phyloP scores from a whole-genome alignment of 306 rosid genomes.

The Ammopiptanthus mongolicus region DNA sequence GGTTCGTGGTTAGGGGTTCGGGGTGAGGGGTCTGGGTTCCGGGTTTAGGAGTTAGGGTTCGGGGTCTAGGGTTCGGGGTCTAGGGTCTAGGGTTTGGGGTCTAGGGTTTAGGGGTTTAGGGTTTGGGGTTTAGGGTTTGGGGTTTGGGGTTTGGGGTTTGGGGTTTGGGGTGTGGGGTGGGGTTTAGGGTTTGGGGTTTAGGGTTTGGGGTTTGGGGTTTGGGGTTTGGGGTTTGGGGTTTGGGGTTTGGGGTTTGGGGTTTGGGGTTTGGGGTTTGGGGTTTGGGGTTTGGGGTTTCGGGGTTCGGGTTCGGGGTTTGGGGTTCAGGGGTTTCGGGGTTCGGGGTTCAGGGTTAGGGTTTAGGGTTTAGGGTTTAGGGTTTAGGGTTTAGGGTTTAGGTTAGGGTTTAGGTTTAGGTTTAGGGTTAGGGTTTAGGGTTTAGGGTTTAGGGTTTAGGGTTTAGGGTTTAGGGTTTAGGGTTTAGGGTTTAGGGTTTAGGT shows the following conservation, averaged over 20 bases:
- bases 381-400: background rate
- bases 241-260: conserved; percentile 24
- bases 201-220: background rate
- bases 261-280: conserved; percentile 15
- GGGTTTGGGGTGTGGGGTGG: conserved; percentile 17
- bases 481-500: background rate
- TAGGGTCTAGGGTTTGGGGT: background rate
- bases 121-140: conserved; percentile 18
- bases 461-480: background rate
- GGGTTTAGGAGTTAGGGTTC: conserved; percentile 1
- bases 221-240: background rate
- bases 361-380: conserved; percentile 20
- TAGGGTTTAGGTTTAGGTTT: background rate
- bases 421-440: conserved; percentile 11
- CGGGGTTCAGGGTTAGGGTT: conserved; percentile 12
- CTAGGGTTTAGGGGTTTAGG: background rate
- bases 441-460: conserved; percentile 21
- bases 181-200: background rate
- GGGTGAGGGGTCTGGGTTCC: background rate
- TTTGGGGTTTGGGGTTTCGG: conserved; percentile 4
- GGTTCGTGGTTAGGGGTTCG: background rate
- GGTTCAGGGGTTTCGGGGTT: background rate
- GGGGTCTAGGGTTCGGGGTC: background rate
- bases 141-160: background rate
- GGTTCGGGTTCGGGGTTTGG: conserved; percentile 12